phyloP scores from a whole-genome alignment of 139 green algal genomes.

The Mychonastes homosphaera region DNA sequence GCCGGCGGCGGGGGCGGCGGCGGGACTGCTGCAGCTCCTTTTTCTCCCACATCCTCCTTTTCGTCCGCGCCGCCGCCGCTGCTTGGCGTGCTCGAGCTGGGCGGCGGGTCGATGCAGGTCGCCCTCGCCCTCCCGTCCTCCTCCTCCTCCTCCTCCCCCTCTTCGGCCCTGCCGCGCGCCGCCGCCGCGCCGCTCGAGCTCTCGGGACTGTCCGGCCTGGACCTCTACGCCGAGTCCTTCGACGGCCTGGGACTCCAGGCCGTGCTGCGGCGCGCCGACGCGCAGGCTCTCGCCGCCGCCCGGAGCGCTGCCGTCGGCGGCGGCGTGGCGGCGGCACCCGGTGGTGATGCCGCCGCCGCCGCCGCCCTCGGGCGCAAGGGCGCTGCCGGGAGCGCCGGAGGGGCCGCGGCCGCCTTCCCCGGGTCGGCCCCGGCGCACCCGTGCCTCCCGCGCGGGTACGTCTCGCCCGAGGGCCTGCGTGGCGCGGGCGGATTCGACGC shows the following conservation, averaged over 20 bases:
- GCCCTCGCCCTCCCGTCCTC: not conserved
- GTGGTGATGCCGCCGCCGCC: too few species aligned
- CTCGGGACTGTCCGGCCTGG: not conserved
- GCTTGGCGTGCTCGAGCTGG: constrained; percentile 37
- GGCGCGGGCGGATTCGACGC: too few species aligned
- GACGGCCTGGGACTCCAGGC: constrained; percentile 11
- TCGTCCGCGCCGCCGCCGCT: not conserved
- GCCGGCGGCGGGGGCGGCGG: not conserved
- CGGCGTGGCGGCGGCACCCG: too few species aligned
- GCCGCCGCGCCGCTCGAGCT: constrained; percentile 3
- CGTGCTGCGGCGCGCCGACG: too few species aligned
- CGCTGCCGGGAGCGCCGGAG: too few species aligned
- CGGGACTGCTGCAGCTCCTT: not conserved
- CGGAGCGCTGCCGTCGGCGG: too few species aligned
- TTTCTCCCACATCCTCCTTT: not conserved
- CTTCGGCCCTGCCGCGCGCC: not conserved
- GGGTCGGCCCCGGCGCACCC: too few species aligned
- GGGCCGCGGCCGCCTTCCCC: too few species aligned
- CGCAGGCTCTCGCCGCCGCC: too few species aligned
- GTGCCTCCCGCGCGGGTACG: too few species aligned
- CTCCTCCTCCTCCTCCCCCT: not conserved
- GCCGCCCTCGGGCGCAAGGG: too few species aligned
- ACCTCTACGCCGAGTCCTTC: constrained; percentile 13
- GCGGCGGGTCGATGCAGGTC: constrained; percentile 38
- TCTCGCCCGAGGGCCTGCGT: too few species aligned